Evolutionary conservation across 2,329 filamentous ascomycete species (phyloP).

Genomic region (Chaetomium strumarium): DNA sequence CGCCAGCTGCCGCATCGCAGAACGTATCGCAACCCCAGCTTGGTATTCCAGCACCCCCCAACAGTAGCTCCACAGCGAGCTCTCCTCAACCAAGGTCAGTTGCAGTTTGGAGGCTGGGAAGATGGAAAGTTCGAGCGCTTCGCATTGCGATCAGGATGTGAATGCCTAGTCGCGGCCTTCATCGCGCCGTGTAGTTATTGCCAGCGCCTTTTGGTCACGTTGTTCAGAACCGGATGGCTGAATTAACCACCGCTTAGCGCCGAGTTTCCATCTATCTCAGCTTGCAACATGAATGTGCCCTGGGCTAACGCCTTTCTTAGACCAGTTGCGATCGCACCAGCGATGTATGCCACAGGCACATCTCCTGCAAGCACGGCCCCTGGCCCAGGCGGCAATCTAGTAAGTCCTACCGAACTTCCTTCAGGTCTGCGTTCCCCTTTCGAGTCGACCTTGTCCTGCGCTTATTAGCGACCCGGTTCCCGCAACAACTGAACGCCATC

Average conservation of each 20-base stretch:
- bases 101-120: too few species aligned
- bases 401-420: constrained; percentile 25
- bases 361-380: constrained; percentile 38
- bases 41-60: constrained; percentile 41
- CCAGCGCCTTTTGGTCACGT: too few species aligned
- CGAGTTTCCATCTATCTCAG: too few species aligned
- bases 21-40: constrained; percentile 38
- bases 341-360: constrained; percentile 26
- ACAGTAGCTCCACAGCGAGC: constrained; percentile 29
- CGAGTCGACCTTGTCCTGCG: background rate
- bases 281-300: too few species aligned
- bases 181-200: too few species aligned
- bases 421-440: background rate
- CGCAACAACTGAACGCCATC: background rate
- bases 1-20: constrained; percentile 34
- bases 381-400: constrained; percentile 34
- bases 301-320: constrained; percentile 8
- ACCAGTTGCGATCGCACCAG: constrained; percentile 24
- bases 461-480: background rate
- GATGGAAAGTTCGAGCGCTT: too few species aligned
- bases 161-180: too few species aligned
- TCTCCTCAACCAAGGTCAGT: constrained; percentile 45
- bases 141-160: too few species aligned
- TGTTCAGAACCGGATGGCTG: background rate
- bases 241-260: background rate